Evolutionary conservation across 2,329 filamentous ascomycete genomes (phyloP).

Genomic region (Aspergillus pseudoviridinutans): DNA sequence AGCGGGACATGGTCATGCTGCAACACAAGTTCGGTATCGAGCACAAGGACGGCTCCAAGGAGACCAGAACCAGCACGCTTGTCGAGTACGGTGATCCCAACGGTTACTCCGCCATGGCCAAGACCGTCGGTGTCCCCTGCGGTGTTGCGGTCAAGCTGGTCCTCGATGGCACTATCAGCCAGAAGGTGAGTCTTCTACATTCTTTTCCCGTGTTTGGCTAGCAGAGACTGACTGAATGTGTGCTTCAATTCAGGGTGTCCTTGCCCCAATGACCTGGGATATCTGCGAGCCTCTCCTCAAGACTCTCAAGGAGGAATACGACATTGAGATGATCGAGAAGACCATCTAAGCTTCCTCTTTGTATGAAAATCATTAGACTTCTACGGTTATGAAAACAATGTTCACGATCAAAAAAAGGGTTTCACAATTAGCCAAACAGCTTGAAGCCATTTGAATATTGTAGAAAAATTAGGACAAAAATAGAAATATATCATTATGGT

Average conservation of each 20-base stretch:
- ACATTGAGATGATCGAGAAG: constrained; percentile 70
- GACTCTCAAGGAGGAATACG: constrained; percentile 73
- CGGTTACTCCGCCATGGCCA: constrained; percentile 81
- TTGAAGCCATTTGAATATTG: constrained; percentile 1
- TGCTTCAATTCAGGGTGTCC: constrained; percentile 50
- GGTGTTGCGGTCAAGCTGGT: constrained; percentile 74
- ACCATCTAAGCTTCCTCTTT: constrained; percentile 31
- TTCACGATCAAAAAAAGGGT: constrained; percentile 4
- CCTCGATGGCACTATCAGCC: constrained; percentile 66
- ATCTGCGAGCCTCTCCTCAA: constrained; percentile 71
- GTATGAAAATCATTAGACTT: background rate
- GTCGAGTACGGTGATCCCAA: constrained; percentile 75
- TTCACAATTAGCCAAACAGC: too few species aligned
- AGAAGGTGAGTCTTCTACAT: constrained; percentile 45
- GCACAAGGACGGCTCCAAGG: constrained; percentile 70
- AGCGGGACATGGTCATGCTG: constrained; percentile 76
- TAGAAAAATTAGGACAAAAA: background rate
- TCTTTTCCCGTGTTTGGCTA: background rate
- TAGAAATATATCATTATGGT: background rate
- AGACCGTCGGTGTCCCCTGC: constrained; percentile 72
- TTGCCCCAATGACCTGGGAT: constrained; percentile 71
- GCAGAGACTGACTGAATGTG: background rate
- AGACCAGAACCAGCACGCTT: constrained; percentile 77
- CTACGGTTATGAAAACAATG: background rate
- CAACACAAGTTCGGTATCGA: constrained; percentile 71